Percentiles rank a stretch among this genome's conserved stretches.
Conservation (phyloP, 495 filamentous ascomycete genomes). For the Xylaria sp. region DNA sequence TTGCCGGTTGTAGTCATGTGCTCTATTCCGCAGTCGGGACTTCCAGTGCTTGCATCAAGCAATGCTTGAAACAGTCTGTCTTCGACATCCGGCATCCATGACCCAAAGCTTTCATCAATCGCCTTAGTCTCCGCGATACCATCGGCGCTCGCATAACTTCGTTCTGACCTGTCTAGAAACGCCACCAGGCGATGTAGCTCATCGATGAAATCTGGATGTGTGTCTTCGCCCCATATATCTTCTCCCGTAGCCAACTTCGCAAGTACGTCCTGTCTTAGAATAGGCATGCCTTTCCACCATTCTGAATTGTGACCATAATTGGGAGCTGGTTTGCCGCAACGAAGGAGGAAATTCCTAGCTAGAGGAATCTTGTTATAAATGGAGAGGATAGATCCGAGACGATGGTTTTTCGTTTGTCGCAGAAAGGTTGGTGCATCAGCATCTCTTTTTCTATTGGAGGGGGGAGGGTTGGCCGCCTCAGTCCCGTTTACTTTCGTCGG, state of each 20-base stretch:
- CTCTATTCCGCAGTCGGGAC: constrained; percentile 36
- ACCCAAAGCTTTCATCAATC: constrained; percentile 34
- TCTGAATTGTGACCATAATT: constrained; percentile 74
- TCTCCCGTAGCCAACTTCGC: constrained; percentile 54
- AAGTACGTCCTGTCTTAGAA: constrained; percentile 65
- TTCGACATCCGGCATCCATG: constrained; percentile 38
- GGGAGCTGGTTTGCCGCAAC: constrained; percentile 52
- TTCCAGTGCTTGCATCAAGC: constrained; percentile 26
- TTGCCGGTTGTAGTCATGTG: constrained; percentile 39
- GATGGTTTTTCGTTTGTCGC: constrained; percentile 63
- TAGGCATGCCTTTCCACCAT: constrained; percentile 84
- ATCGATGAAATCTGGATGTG: constrained; percentile 47
- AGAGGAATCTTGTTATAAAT: constrained; percentile 87
- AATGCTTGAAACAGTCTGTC: constrained; percentile 40
- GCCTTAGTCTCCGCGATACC: constrained; percentile 38
- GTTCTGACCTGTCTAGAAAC: constrained; percentile 78
- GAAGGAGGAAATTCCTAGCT: constrained; percentile 75
- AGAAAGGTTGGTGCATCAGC: constrained; percentile 73
- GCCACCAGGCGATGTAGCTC: constrained; percentile 84
- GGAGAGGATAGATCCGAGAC: constrained; percentile 73
- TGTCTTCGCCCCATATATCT: constrained; percentile 55
- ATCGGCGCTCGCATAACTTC: constrained; percentile 83
- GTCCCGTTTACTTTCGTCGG: constrained; percentile 48
- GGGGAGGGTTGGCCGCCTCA: constrained; percentile 36
- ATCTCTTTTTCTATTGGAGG: constrained; percentile 64